Evolutionary conservation across 768 basidiomycete genomes (phyloP).

Genomic region (Suillus subluteus): DNA sequence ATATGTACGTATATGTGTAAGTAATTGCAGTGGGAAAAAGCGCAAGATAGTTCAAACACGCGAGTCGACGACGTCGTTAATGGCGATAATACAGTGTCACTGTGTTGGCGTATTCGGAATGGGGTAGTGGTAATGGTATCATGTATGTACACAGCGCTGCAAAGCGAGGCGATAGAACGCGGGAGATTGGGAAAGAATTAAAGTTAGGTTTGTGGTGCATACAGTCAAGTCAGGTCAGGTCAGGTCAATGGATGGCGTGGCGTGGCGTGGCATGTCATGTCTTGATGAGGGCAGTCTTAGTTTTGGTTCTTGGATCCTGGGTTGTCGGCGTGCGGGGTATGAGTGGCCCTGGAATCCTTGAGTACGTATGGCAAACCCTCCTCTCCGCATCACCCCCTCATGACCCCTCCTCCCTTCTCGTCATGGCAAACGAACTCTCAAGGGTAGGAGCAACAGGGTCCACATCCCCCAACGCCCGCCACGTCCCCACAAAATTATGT

Average conservation of each 20-base stretch:
- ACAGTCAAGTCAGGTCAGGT: neutral
- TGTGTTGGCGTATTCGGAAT: neutral
- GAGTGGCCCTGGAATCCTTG: neutral
- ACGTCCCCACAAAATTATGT: conserved; percentile 71
- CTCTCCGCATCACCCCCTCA: neutral
- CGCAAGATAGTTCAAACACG: neutral
- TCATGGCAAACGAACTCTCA: conserved; percentile 70
- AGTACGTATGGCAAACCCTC: neutral
- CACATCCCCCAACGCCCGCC: conserved; percentile 52
- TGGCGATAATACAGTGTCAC: conserved; percentile 12
- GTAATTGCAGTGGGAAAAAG: conserved; percentile 1
- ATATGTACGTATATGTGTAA: neutral
- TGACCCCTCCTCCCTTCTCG: conserved; percentile 20
- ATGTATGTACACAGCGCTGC: neutral
- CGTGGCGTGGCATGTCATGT: neutral
- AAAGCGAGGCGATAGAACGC: neutral
- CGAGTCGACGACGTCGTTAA: neutral
- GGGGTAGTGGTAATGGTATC: neutral
- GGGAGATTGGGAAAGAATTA: neutral
- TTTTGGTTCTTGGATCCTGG: neutral
- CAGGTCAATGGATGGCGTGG: conserved; percentile 1
- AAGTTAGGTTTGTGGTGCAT: neutral
- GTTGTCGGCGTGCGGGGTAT: neutral
- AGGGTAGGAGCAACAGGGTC: conserved; percentile 52
- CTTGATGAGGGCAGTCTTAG: neutral